Conservation (phyloP, 2,329 filamentous ascomycete species). For the Trichoderma pleuroti region DNA sequence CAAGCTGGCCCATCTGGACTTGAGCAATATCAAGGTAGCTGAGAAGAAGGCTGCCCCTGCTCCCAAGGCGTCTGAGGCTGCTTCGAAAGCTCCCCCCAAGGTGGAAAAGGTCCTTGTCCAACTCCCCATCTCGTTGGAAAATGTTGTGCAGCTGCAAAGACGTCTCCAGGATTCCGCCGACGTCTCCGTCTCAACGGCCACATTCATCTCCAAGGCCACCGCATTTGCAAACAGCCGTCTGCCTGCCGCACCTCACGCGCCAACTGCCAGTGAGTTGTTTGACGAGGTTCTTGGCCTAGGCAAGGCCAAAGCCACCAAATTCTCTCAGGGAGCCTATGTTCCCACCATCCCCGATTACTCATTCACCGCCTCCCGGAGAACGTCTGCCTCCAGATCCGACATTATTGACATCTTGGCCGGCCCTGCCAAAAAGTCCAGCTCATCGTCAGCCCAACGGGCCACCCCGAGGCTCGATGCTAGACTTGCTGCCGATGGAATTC, state of each 20-base stretch:
- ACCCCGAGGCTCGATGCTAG: slow-evolving; percentile 33
- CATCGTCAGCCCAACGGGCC: slow-evolving; percentile 26
- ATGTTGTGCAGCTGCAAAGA: slow-evolving; percentile 76
- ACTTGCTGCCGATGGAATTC: slow-evolving; percentile 49
- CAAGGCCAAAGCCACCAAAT: slow-evolving; percentile 42
- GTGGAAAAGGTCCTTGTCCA: slow-evolving; percentile 58
- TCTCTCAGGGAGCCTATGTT: slow-evolving; percentile 59
- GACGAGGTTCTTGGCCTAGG: slow-evolving; percentile 77
- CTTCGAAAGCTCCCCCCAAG: slow-evolving; percentile 43
- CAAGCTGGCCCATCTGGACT: slow-evolving; percentile 78
- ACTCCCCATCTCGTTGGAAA: slow-evolving; percentile 72
- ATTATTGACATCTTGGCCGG: slow-evolving; percentile 77
- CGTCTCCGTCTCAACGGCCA: slow-evolving; percentile 76
- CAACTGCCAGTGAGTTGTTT: slow-evolving; percentile 79
- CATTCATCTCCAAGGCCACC: slow-evolving; percentile 80
- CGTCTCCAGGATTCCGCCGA: slow-evolving; percentile 74
- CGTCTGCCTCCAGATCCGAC: slow-evolving; percentile 48
- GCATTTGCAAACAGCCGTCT: slow-evolving; percentile 86
- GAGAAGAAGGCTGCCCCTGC: slow-evolving; percentile 44
- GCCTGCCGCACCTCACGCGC: slow-evolving; percentile 59
- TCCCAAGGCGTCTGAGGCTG: slow-evolving; percentile 37
- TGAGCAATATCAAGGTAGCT: slow-evolving; percentile 90
- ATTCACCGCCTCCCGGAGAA: slow-evolving; percentile 40
- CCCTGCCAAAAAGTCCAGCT: slow-evolving; percentile 29
- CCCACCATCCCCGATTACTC: slow-evolving; percentile 65